Evolutionary conservation across 139 green algal species (phyloP).

Genomic region (Tetraselmis striata): DNA sequence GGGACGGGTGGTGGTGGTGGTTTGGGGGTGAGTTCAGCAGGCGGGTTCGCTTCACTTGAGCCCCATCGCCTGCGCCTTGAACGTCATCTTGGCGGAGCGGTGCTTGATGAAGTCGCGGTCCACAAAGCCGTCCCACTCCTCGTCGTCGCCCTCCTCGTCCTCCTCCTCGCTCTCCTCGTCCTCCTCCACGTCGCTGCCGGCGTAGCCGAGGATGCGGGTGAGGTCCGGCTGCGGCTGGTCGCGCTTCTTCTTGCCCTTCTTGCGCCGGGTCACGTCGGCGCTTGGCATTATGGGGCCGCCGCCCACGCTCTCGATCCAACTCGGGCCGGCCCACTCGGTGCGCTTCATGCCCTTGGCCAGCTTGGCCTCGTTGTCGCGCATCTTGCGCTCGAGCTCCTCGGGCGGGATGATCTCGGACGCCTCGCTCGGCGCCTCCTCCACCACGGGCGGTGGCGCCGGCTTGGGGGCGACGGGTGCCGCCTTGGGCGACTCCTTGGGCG

Average conservation of each 20-base stretch:
- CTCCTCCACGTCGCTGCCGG: slow-evolving; percentile 17
- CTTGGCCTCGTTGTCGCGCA: background rate
- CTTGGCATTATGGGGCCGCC: background rate
- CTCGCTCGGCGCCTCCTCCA: background rate
- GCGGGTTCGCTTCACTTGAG: background rate
- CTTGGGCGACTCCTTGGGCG: too few relatives aligned
- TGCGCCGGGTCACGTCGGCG: slow-evolving; percentile 17
- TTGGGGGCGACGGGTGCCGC: too few relatives aligned
- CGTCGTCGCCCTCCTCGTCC: background rate
- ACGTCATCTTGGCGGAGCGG: slow-evolving; percentile 33
- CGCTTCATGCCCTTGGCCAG: background rate
- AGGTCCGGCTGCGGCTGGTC: slow-evolving; percentile 37
- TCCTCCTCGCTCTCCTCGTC: background rate
- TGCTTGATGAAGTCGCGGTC: slow-evolving; percentile 48
- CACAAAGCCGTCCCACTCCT: slow-evolving; percentile 30
- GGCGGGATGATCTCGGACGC: background rate
- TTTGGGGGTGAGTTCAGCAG: too few relatives aligned
- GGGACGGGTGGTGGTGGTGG: too few relatives aligned
- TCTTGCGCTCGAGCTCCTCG: background rate
- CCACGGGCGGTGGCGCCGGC: background rate
- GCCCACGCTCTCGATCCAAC: background rate
- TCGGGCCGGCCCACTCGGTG: background rate
- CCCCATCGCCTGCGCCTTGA: background rate
- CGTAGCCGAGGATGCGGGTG: slow-evolving; percentile 59
- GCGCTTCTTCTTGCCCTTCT: slow-evolving; percentile 65